phyloP scores from a whole-genome alignment of 2,329 filamentous ascomycete genomes.

The Aspergillus candidus region DNA sequence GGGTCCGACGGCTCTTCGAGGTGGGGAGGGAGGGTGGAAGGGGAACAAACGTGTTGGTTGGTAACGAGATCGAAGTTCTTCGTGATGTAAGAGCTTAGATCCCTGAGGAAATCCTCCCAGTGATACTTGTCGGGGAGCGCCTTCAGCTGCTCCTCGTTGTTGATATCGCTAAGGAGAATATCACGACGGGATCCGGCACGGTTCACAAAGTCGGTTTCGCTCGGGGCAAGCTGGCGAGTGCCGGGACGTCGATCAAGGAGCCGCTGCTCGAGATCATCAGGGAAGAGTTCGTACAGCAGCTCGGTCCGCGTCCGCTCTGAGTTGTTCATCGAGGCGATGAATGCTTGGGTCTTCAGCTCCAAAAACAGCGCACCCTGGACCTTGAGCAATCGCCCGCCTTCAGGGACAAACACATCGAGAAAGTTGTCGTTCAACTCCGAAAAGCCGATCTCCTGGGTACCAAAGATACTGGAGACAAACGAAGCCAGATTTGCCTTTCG shows the following conservation, averaged over 20 bases:
- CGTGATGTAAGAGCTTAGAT: constrained; percentile 53
- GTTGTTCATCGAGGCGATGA: constrained; percentile 56
- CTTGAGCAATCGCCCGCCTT: constrained; percentile 53
- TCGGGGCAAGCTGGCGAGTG: constrained; percentile 49
- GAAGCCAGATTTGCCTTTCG: constrained; percentile 60
- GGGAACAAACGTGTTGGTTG: constrained; percentile 39
- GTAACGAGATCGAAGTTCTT: constrained; percentile 52
- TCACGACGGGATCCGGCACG: constrained; percentile 50
- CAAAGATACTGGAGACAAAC: constrained; percentile 58
- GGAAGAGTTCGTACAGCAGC: constrained; percentile 56
- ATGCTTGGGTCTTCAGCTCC: constrained; percentile 62
- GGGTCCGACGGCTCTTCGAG: not conserved
- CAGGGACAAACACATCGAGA: constrained; percentile 57
- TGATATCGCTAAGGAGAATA: constrained; percentile 51
- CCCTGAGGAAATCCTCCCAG: constrained; percentile 58
- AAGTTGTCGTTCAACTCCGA: constrained; percentile 59
- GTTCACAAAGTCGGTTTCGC: constrained; percentile 55
- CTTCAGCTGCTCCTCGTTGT: constrained; percentile 44
- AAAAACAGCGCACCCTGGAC: constrained; percentile 56
- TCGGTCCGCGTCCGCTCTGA: constrained; percentile 51
- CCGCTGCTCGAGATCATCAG: constrained; percentile 49
- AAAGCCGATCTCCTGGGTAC: constrained; percentile 59
- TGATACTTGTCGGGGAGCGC: constrained; percentile 54
- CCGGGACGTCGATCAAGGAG: constrained; percentile 52
- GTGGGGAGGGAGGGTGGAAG: not conserved